phyloP scores from a whole-genome alignment of 2,329 filamentous ascomycete genomes.

The Colletotrichum sp. region DNA sequence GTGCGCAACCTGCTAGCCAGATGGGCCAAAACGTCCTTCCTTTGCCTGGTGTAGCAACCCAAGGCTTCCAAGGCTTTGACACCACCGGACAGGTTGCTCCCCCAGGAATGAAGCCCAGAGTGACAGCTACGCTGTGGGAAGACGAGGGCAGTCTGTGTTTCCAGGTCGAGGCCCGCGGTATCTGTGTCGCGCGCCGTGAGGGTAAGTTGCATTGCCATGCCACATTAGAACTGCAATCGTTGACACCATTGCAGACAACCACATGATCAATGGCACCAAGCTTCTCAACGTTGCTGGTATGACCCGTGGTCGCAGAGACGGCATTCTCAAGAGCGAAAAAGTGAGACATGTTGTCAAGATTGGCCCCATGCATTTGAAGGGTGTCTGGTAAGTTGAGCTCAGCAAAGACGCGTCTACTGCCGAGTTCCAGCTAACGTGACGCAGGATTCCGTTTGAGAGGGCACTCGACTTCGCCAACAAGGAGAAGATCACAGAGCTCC shows the following conservation, averaged over 20 bases:
- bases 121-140: slow-evolving; percentile 97
- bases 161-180: slow-evolving; percentile 94
- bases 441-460: slow-evolving; percentile 95
- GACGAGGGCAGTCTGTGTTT: slow-evolving; percentile 98
- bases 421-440: neutral
- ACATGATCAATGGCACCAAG: slow-evolving; percentile 99
- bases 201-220: slow-evolving; percentile 55
- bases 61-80: slow-evolving; percentile 70
- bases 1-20: slow-evolving; percentile 68
- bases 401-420: neutral
- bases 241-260: slow-evolving; percentile 72
- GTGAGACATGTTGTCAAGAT: slow-evolving; percentile 97
- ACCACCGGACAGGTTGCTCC: slow-evolving; percentile 92
- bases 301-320: slow-evolving; percentile 93
- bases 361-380: slow-evolving; percentile 98
- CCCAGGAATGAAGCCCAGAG: slow-evolving; percentile 92
- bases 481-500: slow-evolving; percentile 95
- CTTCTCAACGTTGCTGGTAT: slow-evolving; percentile 96
- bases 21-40: slow-evolving; percentile 74
- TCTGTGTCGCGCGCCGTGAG: slow-evolving; percentile 93
- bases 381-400: slow-evolving; percentile 78
- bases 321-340: slow-evolving; percentile 98
- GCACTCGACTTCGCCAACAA: slow-evolving; percentile 99
- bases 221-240: neutral
- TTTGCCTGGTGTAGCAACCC: slow-evolving; percentile 64